Evolutionary conservation across 2,329 filamentous ascomycete species (phyloP), one percentile per base, ranked within the genome.

Genomic region (Phyllosticta capitalensis): DNA sequence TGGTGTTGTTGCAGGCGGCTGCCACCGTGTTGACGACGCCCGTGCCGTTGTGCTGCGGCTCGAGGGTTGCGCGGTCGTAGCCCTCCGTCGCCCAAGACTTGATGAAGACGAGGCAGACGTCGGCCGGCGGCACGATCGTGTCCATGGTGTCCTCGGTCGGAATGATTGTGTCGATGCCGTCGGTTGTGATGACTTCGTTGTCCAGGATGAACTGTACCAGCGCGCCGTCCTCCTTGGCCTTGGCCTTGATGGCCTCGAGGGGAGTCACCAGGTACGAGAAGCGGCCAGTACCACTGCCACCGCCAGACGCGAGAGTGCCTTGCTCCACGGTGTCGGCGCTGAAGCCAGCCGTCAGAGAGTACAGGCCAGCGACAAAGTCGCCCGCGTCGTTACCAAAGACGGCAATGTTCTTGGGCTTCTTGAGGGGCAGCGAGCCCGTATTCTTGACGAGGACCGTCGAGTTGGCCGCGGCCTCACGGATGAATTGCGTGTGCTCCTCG

Each of bases 21-120:
- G 79, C 75, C 5, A 79, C 75, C 0, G 70, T 69, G 55, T 62
- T 28, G 22, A 62, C 54, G 26, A 62, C 51, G 7, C 52, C 61
- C 2, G 56, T 59, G 56, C 57, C 67, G 61, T 79, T 70, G 71
- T 74, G 78, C 64, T 78, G 75, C 14, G 72, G 66, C 21, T 68
- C 65, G 7, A 79, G 67, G 7, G 67, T 66, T 5, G 60, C 60
- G 24, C 78, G 71, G 63, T 80, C 78, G 19, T 62, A 67, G 54
- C 72, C 76, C 66, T 80, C 78, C 2, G 71, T 68, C 0, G 77
- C 76, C 69, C 71, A 79, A 10, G 68, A 80, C 79, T 84, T 85
- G 60, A 84, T 72, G 70, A 85, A 82, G 30, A 85, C 81, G 20
- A 85, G 72, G 69, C 64, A 77, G 12, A 82, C 79, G 9, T 78